Evolutionary conservation across 192 early-diverging fungal species (phyloP).

Genomic region (Gigaspora rosea): DNA sequence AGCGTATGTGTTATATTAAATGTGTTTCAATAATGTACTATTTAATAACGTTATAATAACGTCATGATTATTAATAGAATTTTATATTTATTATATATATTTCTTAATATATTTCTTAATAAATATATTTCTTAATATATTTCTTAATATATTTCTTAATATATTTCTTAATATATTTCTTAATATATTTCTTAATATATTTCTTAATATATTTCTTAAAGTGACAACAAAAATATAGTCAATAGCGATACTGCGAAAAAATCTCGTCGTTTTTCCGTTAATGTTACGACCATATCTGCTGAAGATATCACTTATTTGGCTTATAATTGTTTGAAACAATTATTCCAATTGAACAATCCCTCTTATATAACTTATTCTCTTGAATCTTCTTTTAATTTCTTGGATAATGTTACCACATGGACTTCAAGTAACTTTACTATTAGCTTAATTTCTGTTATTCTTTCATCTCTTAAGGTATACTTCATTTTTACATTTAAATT

Average conservation of each 20-base stretch:
- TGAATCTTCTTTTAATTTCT: constrained; percentile 35
- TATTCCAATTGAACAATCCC: constrained; percentile 38
- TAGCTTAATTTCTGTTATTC: constrained; percentile 35
- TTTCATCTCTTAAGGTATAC: constrained; percentile 27
- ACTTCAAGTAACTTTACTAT: constrained; percentile 42
- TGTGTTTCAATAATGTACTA: constrained; percentile 4
- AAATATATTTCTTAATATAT: constrained; percentile 7
- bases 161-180: constrained; percentile 1
- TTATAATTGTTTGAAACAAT: constrained; percentile 38
- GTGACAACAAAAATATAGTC: no score
- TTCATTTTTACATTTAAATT: no score
- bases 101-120: no score
- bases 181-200: not conserved
- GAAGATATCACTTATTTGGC: constrained; percentile 33
- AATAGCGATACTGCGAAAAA: not conserved
- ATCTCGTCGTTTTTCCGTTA: constrained; percentile 24
- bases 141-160: not conserved
- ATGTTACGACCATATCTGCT: constrained; percentile 35
- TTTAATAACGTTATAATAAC: no score
- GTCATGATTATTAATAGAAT: no score
- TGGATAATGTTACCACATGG: constrained; percentile 43
- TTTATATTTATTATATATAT: constrained; percentile 23
- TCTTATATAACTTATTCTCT: constrained; percentile 35
- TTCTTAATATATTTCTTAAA: not conserved
- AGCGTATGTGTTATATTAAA: constrained; percentile 25